phyloP scores from a whole-genome alignment of 2,329 filamentous ascomycete species.

The Ascochyta lentis region DNA sequence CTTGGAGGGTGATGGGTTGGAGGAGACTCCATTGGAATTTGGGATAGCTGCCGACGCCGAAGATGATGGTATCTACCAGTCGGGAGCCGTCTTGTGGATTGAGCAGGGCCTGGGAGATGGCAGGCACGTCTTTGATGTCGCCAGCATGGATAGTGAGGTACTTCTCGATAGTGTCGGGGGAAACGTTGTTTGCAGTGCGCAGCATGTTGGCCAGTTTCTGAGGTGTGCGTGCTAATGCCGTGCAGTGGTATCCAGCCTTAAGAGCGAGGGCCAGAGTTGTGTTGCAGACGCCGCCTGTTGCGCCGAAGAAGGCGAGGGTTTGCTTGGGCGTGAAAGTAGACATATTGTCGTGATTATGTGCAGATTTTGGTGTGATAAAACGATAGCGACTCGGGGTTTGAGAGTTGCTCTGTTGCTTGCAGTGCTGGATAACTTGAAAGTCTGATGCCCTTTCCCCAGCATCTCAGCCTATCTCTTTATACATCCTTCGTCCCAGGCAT shows the following conservation, averaged over 20 bases:
- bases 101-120: constrained; percentile 51
- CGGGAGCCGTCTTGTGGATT: constrained; percentile 21
- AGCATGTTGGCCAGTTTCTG: constrained; percentile 57
- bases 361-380: neutral
- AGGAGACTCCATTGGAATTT: constrained; percentile 28
- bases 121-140: constrained; percentile 52
- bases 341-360: constrained; percentile 5
- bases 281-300: constrained; percentile 58
- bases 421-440: too few species aligned
- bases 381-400: neutral
- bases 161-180: constrained; percentile 40
- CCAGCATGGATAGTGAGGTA: constrained; percentile 59
- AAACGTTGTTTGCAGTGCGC: constrained; percentile 47
- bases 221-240: constrained; percentile 59
- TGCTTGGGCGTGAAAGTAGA: constrained; percentile 20
- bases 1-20: constrained; percentile 41
- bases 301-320: constrained; percentile 60
- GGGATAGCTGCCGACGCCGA: constrained; percentile 54
- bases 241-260: constrained; percentile 53
- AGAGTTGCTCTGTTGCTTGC: neutral
- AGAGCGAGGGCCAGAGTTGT: constrained; percentile 55
- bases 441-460: neutral
- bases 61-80: constrained; percentile 54
- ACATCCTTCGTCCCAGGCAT: neutral
- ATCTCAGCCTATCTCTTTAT: constrained; percentile 1